These are phyloP conservation scores for Adenanthera pavonina DNA, from an alignment of 306 rosid species.

Conservation along the genomic window DNA sequence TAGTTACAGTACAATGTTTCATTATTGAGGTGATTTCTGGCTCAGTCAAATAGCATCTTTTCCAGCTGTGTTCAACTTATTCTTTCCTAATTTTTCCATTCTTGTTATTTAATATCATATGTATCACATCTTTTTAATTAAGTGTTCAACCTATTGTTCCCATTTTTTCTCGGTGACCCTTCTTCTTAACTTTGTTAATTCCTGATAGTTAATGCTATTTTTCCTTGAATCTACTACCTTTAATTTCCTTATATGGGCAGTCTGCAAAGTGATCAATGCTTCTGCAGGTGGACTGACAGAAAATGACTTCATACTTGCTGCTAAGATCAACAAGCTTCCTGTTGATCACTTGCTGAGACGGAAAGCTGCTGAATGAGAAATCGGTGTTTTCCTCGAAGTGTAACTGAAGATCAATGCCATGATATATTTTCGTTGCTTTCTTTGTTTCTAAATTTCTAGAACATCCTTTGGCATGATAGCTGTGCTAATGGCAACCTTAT, in stretches of 20 bases:
- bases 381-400: not conserved
- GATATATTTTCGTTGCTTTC: not conserved
- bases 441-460: not conserved
- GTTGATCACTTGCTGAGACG: slow-evolving; percentile 60
- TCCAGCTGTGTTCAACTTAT: not conserved
- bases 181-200: not conserved
- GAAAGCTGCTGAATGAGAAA: slow-evolving; percentile 47
- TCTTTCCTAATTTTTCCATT: not conserved
- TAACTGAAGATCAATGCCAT: not conserved
- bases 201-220: not conserved
- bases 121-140: not conserved
- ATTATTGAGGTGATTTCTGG: not conserved
- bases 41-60: slow-evolving; percentile 6
- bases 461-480: not conserved
- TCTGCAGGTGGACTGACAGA: slow-evolving; percentile 86
- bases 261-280: slow-evolving; percentile 28
- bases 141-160: not conserved
- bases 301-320: slow-evolving; percentile 93
- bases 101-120: not conserved
- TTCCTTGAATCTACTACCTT: not conserved
- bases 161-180: too few species aligned
- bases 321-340: slow-evolving; percentile 67
- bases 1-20: not conserved
- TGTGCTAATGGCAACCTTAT: not conserved
- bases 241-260: not conserved